phyloP scores from a whole-genome alignment of 805 yeast genomes.

The Metschnikowia colocasiae region DNA sequence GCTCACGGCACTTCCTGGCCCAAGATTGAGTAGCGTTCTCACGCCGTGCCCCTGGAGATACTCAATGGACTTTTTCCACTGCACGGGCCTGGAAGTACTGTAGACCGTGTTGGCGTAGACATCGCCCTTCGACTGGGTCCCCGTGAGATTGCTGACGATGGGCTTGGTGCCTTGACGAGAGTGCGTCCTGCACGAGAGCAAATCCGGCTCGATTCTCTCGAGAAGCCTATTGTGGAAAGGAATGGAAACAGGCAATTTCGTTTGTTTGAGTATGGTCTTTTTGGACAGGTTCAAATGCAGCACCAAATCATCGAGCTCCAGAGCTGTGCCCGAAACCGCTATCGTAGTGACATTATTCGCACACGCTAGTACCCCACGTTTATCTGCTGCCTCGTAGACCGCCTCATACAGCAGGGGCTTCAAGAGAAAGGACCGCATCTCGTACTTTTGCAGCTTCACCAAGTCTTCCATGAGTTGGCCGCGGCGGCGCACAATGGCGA shows the following conservation, averaged over 20 bases:
- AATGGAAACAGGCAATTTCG: conserved; percentile 41
- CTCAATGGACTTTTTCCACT: conserved; percentile 38
- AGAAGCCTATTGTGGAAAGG: conserved; percentile 50
- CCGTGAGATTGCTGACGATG: conserved; percentile 38
- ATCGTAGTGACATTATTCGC: conserved; percentile 42
- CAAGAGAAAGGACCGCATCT: conserved; percentile 37
- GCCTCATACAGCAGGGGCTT: conserved; percentile 21
- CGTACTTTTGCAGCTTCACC: conserved; percentile 10
- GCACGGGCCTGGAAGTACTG: conserved; percentile 43
- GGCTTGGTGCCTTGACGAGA: conserved; percentile 22
- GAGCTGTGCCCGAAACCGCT: conserved; percentile 41
- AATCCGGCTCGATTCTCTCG: conserved; percentile 35
- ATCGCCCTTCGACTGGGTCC: conserved; percentile 20
- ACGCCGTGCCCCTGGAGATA: conserved; percentile 16
- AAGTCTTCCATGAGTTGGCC: conserved; percentile 14
- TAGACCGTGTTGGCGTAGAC: conserved; percentile 32
- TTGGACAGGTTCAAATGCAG: conserved; percentile 12
- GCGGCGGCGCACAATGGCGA: conserved; percentile 17
- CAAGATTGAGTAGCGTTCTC: conserved; percentile 28
- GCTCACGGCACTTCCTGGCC: conserved; percentile 39
- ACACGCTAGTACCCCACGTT: conserved; percentile 41
- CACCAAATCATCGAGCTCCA: conserved; percentile 24
- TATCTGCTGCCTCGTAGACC: conserved; percentile 19
- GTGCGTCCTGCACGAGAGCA: conserved; percentile 15
- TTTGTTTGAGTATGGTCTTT: conserved; percentile 24